Evolutionary conservation across 495 filamentous ascomycete species (phyloP).

Genomic region (Achaetomiella virescens): DNA sequence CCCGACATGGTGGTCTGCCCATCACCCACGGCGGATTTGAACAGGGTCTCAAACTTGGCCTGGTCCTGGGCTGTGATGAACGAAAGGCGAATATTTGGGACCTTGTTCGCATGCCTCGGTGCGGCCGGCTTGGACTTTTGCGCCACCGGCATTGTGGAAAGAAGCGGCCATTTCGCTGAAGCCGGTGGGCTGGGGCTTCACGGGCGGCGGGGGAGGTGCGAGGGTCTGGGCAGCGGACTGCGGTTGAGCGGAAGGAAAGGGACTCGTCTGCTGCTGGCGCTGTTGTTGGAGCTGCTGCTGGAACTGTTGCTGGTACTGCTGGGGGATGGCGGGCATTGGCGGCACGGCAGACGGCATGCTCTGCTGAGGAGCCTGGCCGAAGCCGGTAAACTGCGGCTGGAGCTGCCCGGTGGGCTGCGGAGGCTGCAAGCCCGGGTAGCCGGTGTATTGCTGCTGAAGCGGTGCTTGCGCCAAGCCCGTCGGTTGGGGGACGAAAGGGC

Average conservation of each 20-base stretch:
- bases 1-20: slow-evolving; percentile 78
- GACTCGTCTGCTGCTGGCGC: slow-evolving; percentile 37
- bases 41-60: slow-evolving; percentile 95
- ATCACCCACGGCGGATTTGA: slow-evolving; percentile 90
- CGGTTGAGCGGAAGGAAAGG: slow-evolving; percentile 31
- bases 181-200: slow-evolving; percentile 64
- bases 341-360: slow-evolving; percentile 44
- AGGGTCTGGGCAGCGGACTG: slow-evolving; percentile 26
- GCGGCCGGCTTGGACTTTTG: slow-evolving; percentile 46
- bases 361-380: slow-evolving; percentile 42
- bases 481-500: slow-evolving; percentile 53
- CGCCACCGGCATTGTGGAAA: slow-evolving; percentile 56
- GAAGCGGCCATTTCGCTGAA: slow-evolving; percentile 83
- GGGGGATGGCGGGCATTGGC: slow-evolving; percentile 51
- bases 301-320: slow-evolving; percentile 42
- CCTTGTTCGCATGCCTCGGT: slow-evolving; percentile 52
- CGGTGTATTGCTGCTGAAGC: slow-evolving; percentile 58
- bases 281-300: slow-evolving; percentile 37
- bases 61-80: slow-evolving; percentile 96
- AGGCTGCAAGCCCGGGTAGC: slow-evolving; percentile 47
- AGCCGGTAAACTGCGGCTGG: slow-evolving; percentile 53
- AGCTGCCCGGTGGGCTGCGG: slow-evolving; percentile 48
- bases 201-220: slow-evolving; percentile 36
- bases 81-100: slow-evolving; percentile 91
- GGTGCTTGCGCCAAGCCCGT: slow-evolving; percentile 53